Evolutionary conservation across 495 filamentous ascomycete genomes (phyloP), one percentile per base, ranked within the genome.

Genomic region (Parachaetomium inaequale): DNA sequence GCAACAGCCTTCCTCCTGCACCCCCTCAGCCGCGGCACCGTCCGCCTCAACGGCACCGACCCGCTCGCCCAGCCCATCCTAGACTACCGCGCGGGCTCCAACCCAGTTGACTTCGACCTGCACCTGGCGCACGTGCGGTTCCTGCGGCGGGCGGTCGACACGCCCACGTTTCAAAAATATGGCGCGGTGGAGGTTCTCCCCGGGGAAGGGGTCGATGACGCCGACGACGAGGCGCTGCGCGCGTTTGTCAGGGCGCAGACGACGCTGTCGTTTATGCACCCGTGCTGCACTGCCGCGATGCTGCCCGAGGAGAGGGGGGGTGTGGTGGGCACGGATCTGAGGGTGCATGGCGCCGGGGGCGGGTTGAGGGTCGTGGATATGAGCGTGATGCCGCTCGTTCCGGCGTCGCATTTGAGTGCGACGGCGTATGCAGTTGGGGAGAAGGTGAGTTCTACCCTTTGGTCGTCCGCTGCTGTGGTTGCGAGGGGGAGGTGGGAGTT

Each of bases 251-350:
- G 51, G 8, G 7, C 63, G 43, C 25, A 61, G n/a, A 23, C 23
- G 14, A 59, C 29, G 7, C 26, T 59, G 26, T 59, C 51, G 29
- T 70, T 63, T 19, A 32, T 49, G 50, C 68, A 70, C 46, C 68
- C 68, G 14, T 70, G 65, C 52, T 79, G 81, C 38, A 85, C 83
- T 1, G 76, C 78, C 36, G 78, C 79, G 2, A 83, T 84, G 82
- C 66, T 85, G 70, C 83, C 83, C 0, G 72, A 70, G 47, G 71
- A 75, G 34, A 66, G 76, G 0, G 82, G 82, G n/a, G 84, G 84
- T 7, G 74, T 78, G 2, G 77, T 78, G 21, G 72, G 72, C 17
- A 46, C 68, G 47, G 65, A 65, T 25, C 61, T 78, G 11, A 70
- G 66, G 58, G 77, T 79, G 1, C 76, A 77, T 52, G 74, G 72